A percentile compares a stretch with the other conserved stretches of the same genome.
These are phyloP conservation scores for Macroventuria anomochaeta DNA, from an alignment of 2,329 filamentous ascomycete genomes.

Conservation along the genomic window DNA sequence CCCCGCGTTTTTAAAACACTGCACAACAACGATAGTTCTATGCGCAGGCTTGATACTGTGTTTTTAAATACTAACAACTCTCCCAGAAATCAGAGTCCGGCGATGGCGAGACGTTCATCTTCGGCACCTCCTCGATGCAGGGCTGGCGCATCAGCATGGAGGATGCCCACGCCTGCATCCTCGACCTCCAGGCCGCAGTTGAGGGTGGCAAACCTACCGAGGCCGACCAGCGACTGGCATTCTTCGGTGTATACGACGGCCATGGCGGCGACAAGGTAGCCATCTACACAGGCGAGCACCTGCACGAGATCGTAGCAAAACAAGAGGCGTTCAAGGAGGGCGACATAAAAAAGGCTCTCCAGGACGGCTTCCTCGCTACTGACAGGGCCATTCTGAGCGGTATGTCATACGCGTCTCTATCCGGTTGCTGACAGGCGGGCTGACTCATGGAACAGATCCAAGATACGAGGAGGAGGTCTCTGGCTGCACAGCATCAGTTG, in stretches of 20 bases:
- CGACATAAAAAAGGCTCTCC: constrained; percentile 92
- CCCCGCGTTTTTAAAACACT: constrained; percentile 21
- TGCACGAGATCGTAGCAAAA: constrained; percentile 93
- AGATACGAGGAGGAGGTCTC: constrained; percentile 98
- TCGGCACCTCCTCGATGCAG: constrained; percentile 97
- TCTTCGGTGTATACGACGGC: constrained; percentile 98
- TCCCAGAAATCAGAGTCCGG: constrained; percentile 82
- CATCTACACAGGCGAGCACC: constrained; percentile 86
- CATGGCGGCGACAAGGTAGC: constrained; percentile 98
- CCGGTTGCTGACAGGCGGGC: constrained; percentile 21
- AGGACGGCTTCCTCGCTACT: constrained; percentile 95
- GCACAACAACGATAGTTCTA: constrained; percentile 1
- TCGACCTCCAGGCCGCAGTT: constrained; percentile 77
- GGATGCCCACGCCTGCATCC: constrained; percentile 87
- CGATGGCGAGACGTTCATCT: constrained; percentile 90
- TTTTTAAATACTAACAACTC: not conserved
- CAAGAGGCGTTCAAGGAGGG: constrained; percentile 92
- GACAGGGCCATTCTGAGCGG: constrained; percentile 95
- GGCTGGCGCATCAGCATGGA: constrained; percentile 99
- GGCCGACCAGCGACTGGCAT: constrained; percentile 78
- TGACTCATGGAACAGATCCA: constrained; percentile 70
- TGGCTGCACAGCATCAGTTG: constrained; percentile 93
- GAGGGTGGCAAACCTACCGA: constrained; percentile 63
- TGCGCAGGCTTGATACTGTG: not conserved
- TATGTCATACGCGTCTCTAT: constrained; percentile 54